Base-by-base conservation (phyloP, 129 eudicot genomes). In the Pittosporum tobira region DNA sequence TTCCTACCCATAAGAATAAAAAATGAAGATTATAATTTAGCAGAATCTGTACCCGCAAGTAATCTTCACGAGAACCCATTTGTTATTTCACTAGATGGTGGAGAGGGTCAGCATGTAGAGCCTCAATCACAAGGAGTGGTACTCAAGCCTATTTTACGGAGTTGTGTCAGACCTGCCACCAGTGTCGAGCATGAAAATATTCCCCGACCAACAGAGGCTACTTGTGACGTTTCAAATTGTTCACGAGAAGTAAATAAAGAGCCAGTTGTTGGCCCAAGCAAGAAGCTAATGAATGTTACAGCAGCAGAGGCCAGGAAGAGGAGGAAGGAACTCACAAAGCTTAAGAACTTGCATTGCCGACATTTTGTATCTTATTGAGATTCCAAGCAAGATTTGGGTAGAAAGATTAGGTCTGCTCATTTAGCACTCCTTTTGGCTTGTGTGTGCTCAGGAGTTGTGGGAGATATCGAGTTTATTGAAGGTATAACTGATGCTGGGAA, bases 221-320 rank as follows among this genome's bases (percentile, higher is more conserved):
- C n/a, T n/a, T n/a, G n/a, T n/a, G n/a, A n/a, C n/a, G n/a, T n/a
- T n/a, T n/a, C n/a, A n/a, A n/a, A n/a, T n/a, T n/a, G 29, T 48
- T 20, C 24, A 29, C 61, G 63, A 19, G 65, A 70, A 6, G 26
- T 18, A 28, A 54, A 54, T 20, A 45, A 63, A 46, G 77, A 50
- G 45, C 67, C 60, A 48, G 65, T 51, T 56, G 31, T 62, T 45
- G 47, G 57, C 24, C 36, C 25, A 42, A 69, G 76, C 37, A 73
- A 44, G 36, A 47, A 66, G 56, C 40, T 27, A 29, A 52, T 18
- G 21, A 64, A 76, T 18, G 48, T 45, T 51, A 71, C 84, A 18
- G 79, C 84, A 3, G 63, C 61, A 9, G 44, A 65, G 20, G 78
- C 81, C 9, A 61, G 81, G 64, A 81, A 72, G 78, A 73, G 80